Evolutionary conservation across 768 basidiomycete species (phyloP).

Genomic region (Lactifluus piperatus): DNA sequence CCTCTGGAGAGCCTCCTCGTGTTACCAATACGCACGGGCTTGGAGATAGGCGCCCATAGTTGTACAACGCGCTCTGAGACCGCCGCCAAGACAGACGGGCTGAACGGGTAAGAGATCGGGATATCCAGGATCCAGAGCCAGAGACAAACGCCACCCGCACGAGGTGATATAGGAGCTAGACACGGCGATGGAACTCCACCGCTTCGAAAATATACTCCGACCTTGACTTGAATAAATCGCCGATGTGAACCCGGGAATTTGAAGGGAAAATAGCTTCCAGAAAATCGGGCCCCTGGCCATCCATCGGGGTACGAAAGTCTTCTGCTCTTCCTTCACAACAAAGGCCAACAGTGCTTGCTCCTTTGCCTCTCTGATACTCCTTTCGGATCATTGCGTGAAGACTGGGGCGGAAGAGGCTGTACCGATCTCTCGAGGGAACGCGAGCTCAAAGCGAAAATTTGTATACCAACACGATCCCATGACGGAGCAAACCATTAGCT

Average conservation of each 20-base stretch:
- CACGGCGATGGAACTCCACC: not conserved
- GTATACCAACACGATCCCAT: not conserved
- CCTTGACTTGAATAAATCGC: not conserved
- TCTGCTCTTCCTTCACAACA: conserved; percentile 1
- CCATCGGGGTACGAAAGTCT: not conserved
- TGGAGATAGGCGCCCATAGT: not conserved
- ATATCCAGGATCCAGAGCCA: not conserved
- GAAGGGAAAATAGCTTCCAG: not conserved
- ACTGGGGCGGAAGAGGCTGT: not conserved
- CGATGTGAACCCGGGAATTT: conserved; percentile 8
- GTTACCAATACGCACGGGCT: not conserved
- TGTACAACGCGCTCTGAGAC: not conserved
- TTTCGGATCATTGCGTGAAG: not conserved
- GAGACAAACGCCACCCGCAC: not conserved
- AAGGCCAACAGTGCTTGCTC: not conserved
- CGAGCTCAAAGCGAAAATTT: not conserved
- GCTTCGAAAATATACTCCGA: not conserved
- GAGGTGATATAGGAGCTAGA: not conserved
- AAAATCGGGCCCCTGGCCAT: not conserved
- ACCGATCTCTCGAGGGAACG: not conserved
- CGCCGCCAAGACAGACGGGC: not conserved
- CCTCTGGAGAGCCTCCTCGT: not conserved
- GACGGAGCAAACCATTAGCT: not conserved
- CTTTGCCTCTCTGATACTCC: not conserved
- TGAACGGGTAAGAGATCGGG: not conserved